Percentiles rank a stretch among this genome's conserved stretches.
These are phyloP conservation scores for Xanthoceras sorbifolium DNA, from an alignment of 345 rosid genomes.

Conservation along the genomic window DNA sequence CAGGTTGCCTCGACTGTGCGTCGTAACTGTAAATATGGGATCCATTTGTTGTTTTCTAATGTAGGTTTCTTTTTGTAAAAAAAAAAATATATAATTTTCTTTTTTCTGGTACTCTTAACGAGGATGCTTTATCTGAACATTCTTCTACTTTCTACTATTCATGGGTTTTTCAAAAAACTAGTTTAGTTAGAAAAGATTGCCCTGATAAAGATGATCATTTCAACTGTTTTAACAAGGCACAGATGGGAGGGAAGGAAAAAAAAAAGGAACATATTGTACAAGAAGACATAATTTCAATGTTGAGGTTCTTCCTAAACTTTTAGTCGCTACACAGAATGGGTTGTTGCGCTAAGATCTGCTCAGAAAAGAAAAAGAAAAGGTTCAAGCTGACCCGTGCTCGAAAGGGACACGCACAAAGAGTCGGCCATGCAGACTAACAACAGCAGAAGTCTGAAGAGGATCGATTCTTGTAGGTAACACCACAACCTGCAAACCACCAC, in stretches of 20 bases:
- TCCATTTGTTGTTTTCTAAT: no score
- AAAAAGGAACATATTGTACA: conserved; percentile 11
- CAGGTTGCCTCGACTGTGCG: no score
- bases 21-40: no score
- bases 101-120: no score
- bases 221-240: conserved; percentile 6
- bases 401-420: conserved; percentile 64
- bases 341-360: neutral
- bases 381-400: conserved; percentile 49
- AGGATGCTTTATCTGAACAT: neutral
- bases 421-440: conserved; percentile 79
- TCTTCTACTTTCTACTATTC: neutral
- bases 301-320: conserved; percentile 19
- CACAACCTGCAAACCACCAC: conserved; percentile 55
- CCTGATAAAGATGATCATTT: neutral
- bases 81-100: no score
- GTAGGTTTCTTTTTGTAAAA: no score
- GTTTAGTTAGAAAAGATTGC: neutral
- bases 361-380: conserved; percentile 4
- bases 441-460: conserved; percentile 71
- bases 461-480: conserved; percentile 72
- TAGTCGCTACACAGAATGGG: conserved; percentile 21
- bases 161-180: neutral
- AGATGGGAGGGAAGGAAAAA: neutral
- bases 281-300: neutral